These are phyloP conservation scores for Hymenochaete sp. DNA, from an alignment of 1,284 basidiomycete genomes.

Conservation along the genomic window DNA sequence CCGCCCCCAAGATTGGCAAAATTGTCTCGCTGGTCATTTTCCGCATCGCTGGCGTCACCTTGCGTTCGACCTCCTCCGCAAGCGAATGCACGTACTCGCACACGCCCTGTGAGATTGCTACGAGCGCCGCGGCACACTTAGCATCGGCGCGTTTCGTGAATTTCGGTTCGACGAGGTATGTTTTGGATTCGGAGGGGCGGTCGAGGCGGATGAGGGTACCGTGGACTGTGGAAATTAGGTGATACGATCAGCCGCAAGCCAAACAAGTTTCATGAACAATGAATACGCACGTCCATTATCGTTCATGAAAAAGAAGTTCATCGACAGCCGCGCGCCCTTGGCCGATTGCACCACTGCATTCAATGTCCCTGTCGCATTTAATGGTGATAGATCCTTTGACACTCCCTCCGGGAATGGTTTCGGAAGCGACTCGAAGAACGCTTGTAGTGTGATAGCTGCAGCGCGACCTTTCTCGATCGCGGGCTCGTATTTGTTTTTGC, in stretches of 20 bases:
- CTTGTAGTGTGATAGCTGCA: constrained; percentile 35
- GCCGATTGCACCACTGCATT: constrained; percentile 44
- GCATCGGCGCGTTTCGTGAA: constrained; percentile 54
- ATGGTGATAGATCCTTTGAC: constrained; percentile 35
- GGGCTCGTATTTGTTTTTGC: background rate
- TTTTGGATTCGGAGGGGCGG: constrained; percentile 39
- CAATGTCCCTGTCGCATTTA: constrained; percentile 47
- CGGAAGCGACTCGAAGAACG: constrained; percentile 50
- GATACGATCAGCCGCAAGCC: too few species aligned
- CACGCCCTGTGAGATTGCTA: constrained; percentile 52
- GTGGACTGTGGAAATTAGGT: constrained; percentile 34
- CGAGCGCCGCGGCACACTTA: constrained; percentile 51
- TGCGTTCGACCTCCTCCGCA: constrained; percentile 33
- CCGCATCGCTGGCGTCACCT: constrained; percentile 35
- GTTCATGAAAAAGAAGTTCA: constrained; percentile 39
- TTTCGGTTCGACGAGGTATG: constrained; percentile 49
- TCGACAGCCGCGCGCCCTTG: constrained; percentile 36
- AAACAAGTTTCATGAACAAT: background rate
- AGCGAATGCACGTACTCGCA: constrained; percentile 45
- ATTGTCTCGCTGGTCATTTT: constrained; percentile 35
- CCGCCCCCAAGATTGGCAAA: constrained; percentile 35
- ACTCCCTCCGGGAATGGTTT: constrained; percentile 47
- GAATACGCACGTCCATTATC: constrained; percentile 35
- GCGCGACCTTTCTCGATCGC: constrained; percentile 6
- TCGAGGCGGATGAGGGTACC: constrained; percentile 52